Conservation (phyloP, 1,139 yeast genomes). For the Kodamaea arcana region DNA sequence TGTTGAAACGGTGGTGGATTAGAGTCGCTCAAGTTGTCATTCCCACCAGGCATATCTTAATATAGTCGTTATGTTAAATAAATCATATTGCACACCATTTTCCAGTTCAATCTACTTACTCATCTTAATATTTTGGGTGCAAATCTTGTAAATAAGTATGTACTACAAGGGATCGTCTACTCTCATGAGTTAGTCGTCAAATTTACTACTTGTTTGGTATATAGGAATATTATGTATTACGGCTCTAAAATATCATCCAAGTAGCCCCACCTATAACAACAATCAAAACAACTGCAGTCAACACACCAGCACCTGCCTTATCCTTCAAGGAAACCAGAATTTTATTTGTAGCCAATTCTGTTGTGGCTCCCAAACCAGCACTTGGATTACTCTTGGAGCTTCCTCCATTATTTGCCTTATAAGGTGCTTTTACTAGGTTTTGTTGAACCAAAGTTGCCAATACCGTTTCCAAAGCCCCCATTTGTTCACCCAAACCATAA, state of each 20-base stretch:
- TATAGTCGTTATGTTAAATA: too few relatives aligned
- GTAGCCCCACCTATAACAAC: constrained; percentile 31
- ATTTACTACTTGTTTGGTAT: too few relatives aligned
- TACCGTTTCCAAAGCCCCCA: constrained; percentile 6
- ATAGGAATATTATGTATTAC: too few relatives aligned
- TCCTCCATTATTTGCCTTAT: constrained; percentile 20
- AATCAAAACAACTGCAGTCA: constrained; percentile 37
- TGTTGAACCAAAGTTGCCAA: constrained; percentile 1
- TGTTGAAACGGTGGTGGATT: too few relatives aligned
- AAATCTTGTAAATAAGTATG: too few relatives aligned
- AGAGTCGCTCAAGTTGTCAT: too few relatives aligned
- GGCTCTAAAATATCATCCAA: constrained; percentile 35
- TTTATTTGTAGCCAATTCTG: constrained; percentile 21
- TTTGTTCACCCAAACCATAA: constrained; percentile 8
- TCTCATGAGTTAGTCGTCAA: too few relatives aligned
- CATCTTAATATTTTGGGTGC: too few relatives aligned
- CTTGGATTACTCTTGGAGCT: constrained; percentile 45
- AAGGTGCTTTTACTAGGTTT: background rate
- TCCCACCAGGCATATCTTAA: too few relatives aligned
- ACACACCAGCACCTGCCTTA: constrained; percentile 43
- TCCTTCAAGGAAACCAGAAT: constrained; percentile 28
- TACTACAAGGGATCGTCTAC: too few relatives aligned
- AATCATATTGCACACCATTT: too few relatives aligned
- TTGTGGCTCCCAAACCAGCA: constrained; percentile 30
- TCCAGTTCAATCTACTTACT: too few relatives aligned